phyloP scores from a whole-genome alignment of 306 rosid species.

The Oemleria cerasiformis region DNA sequence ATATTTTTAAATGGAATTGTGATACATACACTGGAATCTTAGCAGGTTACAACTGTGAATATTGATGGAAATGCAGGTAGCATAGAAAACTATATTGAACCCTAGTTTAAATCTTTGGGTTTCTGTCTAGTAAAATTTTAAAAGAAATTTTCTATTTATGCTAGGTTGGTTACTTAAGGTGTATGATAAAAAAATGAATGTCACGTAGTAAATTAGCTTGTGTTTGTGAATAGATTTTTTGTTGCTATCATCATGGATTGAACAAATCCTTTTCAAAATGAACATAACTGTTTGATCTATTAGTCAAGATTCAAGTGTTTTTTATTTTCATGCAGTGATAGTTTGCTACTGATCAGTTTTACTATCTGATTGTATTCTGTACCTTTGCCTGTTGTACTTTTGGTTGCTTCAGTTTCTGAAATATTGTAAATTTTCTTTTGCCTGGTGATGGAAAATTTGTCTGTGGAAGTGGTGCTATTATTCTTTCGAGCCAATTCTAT shows the following conservation, averaged over 20 bases:
- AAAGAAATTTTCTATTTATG: too few relatives aligned
- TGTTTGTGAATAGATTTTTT: neutral
- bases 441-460: slow-evolving; percentile 22
- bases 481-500: neutral
- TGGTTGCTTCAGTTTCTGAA: neutral
- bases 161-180: too few relatives aligned
- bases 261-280: neutral
- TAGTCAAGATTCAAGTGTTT: neutral
- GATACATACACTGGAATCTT: too few relatives aligned
- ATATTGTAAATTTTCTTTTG: neutral
- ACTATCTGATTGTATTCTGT: neutral
- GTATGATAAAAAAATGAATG: too few relatives aligned
- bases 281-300: too few relatives aligned
- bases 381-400: neutral
- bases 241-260: neutral
- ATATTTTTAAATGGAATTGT: too few relatives aligned
- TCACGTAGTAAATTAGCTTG: too few relatives aligned
- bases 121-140: too few relatives aligned
- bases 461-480: slow-evolving; percentile 4
- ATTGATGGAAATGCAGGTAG: too few relatives aligned
- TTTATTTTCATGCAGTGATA: neutral
- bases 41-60: too few relatives aligned
- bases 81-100: too few relatives aligned
- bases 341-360: neutral
- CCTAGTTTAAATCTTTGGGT: too few relatives aligned